Evolutionary conservation across 805 yeast species (phyloP), one percentile per base, ranked within the genome.

Genomic region (Scheffersomyces lignosus): DNA sequence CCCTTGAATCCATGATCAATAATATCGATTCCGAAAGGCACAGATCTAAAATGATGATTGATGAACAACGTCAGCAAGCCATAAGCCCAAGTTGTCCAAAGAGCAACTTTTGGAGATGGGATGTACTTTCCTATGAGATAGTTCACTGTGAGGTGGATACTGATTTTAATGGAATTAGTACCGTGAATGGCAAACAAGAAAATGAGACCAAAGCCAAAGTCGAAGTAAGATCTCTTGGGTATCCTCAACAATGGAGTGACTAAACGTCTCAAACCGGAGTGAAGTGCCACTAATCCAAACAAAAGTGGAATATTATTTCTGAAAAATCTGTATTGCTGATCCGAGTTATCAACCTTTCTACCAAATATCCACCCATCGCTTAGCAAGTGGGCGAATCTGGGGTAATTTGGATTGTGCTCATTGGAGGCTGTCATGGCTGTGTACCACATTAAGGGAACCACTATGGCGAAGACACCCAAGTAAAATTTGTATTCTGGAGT

Each of bases 311-410:
- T 70, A 54, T 89, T 89, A 54, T 85, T 83, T 50, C 99, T 75
- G 56, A 93, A 88, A 52, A 89, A 87, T 17, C 87, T 63, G 54
- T 91, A 93, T 60, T 93, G 99, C 22, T 73, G 70, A 57, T 93
- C 99, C 4, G 96, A 84, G 56, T 91, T 90, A 59, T 93, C 99
- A 28, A 88, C 95, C 60, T 83, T 84, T 17, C 96, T 66, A 6
- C 96, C 96, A 55, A 83, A 78, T 49, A 89, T 64, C 98, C 98
- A 91, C 4, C 99, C 98, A 4, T 78, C 70, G 18, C 83, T 71
- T 34, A 91, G 66, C 26, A 82, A 64, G 33, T 77, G 73, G 46
- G 75, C 74, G 53, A 75, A 88, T 33, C 67, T 66, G 14, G 74
- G 71, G 54, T 83, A 91, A 54, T 88, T 88, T 8, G 84, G 81